Conservation (phyloP, 75 land plant genomes). For the Picea sitchensis region DNA sequence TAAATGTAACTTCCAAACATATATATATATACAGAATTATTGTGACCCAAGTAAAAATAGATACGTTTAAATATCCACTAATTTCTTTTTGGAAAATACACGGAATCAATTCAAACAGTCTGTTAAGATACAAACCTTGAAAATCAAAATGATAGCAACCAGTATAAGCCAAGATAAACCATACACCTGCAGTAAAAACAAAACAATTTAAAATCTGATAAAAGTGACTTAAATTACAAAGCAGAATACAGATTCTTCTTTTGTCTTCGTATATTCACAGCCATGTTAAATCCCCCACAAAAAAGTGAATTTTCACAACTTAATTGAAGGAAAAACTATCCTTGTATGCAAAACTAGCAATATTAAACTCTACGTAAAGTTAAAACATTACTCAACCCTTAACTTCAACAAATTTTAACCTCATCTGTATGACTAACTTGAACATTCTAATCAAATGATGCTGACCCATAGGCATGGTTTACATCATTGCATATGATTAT, state of each 20-base stretch:
- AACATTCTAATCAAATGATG: no score
- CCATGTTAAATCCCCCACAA: not conserved
- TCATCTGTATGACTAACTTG: no score
- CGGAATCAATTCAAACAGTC: not conserved
- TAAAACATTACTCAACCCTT: no score
- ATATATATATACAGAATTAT: not conserved
- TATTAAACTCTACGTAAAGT: no score
- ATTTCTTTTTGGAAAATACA: not conserved
- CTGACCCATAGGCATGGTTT: no score
- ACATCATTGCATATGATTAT: no score
- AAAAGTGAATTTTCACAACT: not conserved
- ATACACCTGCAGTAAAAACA: slow-evolving; percentile 54
- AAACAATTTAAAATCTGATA: not conserved
- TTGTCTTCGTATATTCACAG: not conserved
- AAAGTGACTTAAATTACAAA: not conserved
- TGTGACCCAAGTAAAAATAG: no score
- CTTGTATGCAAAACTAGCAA: no score
- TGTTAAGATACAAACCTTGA: slow-evolving; percentile 57
- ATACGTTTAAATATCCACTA: no score
- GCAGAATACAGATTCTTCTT: not conserved
- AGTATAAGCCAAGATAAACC: slow-evolving; percentile 86
- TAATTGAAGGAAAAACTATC: no score
- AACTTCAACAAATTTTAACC: no score
- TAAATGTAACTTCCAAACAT: not conserved
- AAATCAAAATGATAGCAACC: slow-evolving; percentile 55